Conservation (phyloP, 1,284 basidiomycete species). For the Ganoderma lucidum region DNA sequence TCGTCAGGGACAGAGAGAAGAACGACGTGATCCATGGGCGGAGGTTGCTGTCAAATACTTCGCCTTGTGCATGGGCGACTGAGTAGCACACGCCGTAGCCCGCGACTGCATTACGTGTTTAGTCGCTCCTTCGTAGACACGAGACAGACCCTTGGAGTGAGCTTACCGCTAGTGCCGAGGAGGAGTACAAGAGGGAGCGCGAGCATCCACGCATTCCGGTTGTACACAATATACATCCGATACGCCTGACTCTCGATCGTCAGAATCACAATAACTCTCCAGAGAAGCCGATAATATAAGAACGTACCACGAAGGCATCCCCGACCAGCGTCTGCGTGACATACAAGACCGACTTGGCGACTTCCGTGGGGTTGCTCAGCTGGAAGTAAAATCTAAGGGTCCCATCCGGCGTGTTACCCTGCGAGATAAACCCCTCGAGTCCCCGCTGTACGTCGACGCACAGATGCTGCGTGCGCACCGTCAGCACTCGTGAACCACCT, state of each 20-base stretch:
- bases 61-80: slow-evolving; percentile 16
- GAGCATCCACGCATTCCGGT: slow-evolving; percentile 10
- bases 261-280: neutral
- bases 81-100: slow-evolving; percentile 18
- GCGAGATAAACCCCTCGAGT: slow-evolving; percentile 15
- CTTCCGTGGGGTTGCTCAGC: slow-evolving; percentile 17
- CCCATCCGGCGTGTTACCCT: slow-evolving; percentile 15
- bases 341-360: slow-evolving; percentile 19
- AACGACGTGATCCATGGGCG: slow-evolving; percentile 24
- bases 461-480: slow-evolving; percentile 13
- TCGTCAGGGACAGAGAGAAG: slow-evolving; percentile 22
- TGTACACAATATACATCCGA: slow-evolving; percentile 25
- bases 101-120: slow-evolving; percentile 2
- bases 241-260: slow-evolving; percentile 5
- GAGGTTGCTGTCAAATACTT: slow-evolving; percentile 21
- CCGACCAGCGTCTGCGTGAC: slow-evolving; percentile 24
- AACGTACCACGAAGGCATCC: neutral
- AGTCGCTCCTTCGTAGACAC: neutral
- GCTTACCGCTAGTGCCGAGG: slow-evolving; percentile 6
- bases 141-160: neutral
- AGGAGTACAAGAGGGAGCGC: slow-evolving; percentile 15
- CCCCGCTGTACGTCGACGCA: slow-evolving; percentile 22
- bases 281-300: neutral
- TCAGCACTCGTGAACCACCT: neutral
- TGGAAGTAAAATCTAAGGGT: slow-evolving; percentile 10